Evolutionary conservation across 164 flowering plant species (phyloP).

Genomic region (Annona cherimola): DNA sequence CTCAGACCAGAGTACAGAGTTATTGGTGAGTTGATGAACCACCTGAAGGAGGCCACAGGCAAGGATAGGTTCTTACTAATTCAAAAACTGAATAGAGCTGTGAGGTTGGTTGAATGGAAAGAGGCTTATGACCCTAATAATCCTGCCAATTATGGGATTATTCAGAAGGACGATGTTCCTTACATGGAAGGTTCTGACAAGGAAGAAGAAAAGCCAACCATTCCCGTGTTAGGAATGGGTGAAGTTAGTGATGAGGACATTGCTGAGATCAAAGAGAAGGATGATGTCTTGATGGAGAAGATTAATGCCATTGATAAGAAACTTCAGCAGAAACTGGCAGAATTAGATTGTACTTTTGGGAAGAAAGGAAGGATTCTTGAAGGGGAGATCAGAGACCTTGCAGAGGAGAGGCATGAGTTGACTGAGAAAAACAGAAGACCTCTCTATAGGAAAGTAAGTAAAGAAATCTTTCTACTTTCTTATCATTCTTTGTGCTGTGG

Average conservation of each 20-base stretch:
- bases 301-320: constrained; percentile 70
- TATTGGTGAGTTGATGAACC: constrained; percentile 83
- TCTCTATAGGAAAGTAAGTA: constrained; percentile 69
- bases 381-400: constrained; percentile 87
- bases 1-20: constrained; percentile 46
- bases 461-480: neutral
- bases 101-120: constrained; percentile 69
- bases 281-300: constrained; percentile 59
- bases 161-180: constrained; percentile 39
- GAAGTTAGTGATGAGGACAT: constrained; percentile 58
- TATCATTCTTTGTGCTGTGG: neutral
- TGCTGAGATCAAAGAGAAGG: constrained; percentile 65
- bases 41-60: constrained; percentile 41
- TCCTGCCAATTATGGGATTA: constrained; percentile 73
- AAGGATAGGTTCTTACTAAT: constrained; percentile 63
- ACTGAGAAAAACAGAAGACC: constrained; percentile 79
- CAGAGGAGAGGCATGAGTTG: constrained; percentile 83
- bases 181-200: constrained; percentile 33
- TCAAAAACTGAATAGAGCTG: constrained; percentile 77
- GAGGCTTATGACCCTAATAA: constrained; percentile 82
- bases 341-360: constrained; percentile 84
- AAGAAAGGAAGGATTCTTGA: constrained; percentile 77
- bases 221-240: constrained; percentile 24
- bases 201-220: constrained; percentile 32
- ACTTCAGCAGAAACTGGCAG: constrained; percentile 78